Conservation (phyloP, 495 filamentous ascomycete genomes). For the Talaromyces trachyspermus region DNA sequence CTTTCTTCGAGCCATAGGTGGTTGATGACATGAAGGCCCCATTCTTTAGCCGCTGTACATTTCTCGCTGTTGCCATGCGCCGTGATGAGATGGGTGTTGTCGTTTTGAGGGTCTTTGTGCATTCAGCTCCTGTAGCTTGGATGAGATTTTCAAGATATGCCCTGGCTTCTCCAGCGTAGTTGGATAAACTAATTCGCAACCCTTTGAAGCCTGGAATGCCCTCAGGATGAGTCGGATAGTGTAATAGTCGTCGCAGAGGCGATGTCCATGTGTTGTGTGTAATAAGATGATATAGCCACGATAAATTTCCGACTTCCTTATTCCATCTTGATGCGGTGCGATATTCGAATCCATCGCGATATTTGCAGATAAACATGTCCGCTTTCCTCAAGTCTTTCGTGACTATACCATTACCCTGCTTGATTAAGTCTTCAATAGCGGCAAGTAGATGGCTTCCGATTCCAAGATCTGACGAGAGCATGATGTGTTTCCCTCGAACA, state of each 20-base stretch:
- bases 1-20: slow-evolving; percentile 97
- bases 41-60: slow-evolving; percentile 81
- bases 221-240: slow-evolving; percentile 73
- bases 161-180: slow-evolving; percentile 91
- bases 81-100: slow-evolving; percentile 93
- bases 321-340: slow-evolving; percentile 60
- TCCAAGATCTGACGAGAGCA: slow-evolving; percentile 59
- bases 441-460: slow-evolving; percentile 56
- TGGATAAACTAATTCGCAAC: slow-evolving; percentile 77
- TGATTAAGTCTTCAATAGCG: slow-evolving; percentile 63
- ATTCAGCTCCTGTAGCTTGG: slow-evolving; percentile 70
- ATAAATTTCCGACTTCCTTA: slow-evolving; percentile 83
- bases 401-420: slow-evolving; percentile 58
- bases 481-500: slow-evolving; percentile 52
- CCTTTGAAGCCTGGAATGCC: slow-evolving; percentile 74
- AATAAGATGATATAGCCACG: slow-evolving; percentile 90
- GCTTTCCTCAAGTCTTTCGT: slow-evolving; percentile 60
- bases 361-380: slow-evolving; percentile 79
- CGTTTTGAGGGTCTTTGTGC: slow-evolving; percentile 88
- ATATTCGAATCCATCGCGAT: slow-evolving; percentile 75
- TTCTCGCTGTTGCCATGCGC: slow-evolving; percentile 85
- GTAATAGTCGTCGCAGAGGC: slow-evolving; percentile 70
- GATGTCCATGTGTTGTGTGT: slow-evolving; percentile 81
- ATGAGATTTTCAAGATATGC: slow-evolving; percentile 92
- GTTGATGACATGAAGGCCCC: slow-evolving; percentile 84